Evolutionary conservation across 257 asterid species (phyloP).

Genomic region (Nicotiana noctiflora): DNA sequence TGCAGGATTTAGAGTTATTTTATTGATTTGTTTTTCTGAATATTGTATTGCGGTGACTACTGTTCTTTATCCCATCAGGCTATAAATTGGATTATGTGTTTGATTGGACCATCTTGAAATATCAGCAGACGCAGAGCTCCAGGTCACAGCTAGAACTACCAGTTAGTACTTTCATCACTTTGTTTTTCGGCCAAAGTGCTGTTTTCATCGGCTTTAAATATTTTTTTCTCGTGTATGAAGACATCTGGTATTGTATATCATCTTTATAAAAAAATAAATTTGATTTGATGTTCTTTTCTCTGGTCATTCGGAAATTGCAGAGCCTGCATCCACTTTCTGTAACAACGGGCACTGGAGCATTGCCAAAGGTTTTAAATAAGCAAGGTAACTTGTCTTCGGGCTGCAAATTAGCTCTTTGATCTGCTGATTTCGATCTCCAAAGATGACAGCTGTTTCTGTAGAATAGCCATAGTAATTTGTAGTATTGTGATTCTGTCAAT

Average conservation of each 20-base stretch:
- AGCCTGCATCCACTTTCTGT: slow-evolving; percentile 11
- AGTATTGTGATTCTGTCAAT: not conserved
- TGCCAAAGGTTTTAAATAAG: slow-evolving; percentile 8
- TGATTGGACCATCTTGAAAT: slow-evolving; percentile 30
- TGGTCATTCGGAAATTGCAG: slow-evolving; percentile 4
- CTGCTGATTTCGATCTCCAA: not conserved
- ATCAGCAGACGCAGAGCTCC: slow-evolving; percentile 23
- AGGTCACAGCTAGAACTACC: slow-evolving; percentile 11
- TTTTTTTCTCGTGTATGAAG: not conserved
- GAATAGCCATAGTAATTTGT: not conserved
- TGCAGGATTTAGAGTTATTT: not conserved
- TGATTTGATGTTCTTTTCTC: not conserved
- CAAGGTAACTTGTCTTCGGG: slow-evolving; percentile 6
- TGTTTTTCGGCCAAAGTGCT: not conserved
- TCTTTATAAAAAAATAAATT: not conserved
- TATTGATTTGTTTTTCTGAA: not conserved
- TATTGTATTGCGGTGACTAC: not conserved
- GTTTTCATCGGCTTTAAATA: not conserved
- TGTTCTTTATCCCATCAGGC: slow-evolving; percentile 8
- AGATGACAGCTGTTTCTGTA: not conserved
- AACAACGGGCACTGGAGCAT: not conserved
- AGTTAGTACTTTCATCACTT: slow-evolving; percentile 7
- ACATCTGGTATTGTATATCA: not conserved
- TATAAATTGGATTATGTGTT: slow-evolving; percentile 22
- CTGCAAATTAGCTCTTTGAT: not conserved